Evolutionary conservation across 2,329 filamentous ascomycete species (phyloP), one percentile per base, ranked within the genome.

Genomic region (Colletotrichum sp.): DNA sequence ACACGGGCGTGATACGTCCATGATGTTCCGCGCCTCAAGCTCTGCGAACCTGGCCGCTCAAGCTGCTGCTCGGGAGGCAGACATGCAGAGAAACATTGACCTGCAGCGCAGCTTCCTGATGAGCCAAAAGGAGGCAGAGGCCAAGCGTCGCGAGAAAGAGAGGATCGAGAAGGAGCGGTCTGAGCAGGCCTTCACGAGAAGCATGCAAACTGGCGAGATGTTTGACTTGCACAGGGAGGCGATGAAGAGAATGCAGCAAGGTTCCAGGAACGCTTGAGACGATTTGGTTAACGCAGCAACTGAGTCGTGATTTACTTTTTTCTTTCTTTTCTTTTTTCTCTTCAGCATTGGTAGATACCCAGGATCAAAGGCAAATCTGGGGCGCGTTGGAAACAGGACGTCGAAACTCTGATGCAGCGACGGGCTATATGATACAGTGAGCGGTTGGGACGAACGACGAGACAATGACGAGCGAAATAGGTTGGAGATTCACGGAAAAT

Each of bases 191-290:
- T 92, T 95, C 80, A 94, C 95, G 78, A 92, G 93, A 83, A 90
- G 92, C 78, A 97, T 98, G 94, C 89, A 95, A 70, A 92, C 91
- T 18, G 93, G 93, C 0, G 92, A 94, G 78, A 90, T 98, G 87
- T 88, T 94, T 68, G 93, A 95, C 62, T 90, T 93, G 26, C 96
- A 98, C 83, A 90, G 94, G 24, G 93, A 96, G 78, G 95, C 94
- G 1, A 90, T 98, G 90, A 89, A 94, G 78, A 93, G 89, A 83
- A 94, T 98, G 93, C 96, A 98, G 80, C 85, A 84, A 44, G 79
- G 82, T 28, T 86, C 87, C 2, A 87, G 83, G 78, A 81, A 86
- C 24, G 36, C 60, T 18, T 77, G 21, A 76, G 64, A 32, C 24
- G 36, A 16, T 5, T 59, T 9, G 24, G 18, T 18, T 34, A n/a